phyloP scores from a whole-genome alignment of 2,329 filamentous ascomycete species.

The Ophiostoma sp. region DNA sequence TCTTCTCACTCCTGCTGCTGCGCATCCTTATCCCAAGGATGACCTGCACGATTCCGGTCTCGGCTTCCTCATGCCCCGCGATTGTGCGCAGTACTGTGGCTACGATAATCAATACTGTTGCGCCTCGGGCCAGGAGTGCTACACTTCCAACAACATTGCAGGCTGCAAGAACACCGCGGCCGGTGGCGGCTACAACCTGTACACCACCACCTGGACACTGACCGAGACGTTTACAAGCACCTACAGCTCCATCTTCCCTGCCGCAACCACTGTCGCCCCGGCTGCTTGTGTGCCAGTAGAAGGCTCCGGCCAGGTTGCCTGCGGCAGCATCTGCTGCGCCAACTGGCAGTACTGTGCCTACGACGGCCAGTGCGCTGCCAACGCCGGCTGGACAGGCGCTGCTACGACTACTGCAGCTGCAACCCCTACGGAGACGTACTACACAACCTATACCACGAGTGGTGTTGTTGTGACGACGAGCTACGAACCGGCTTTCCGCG shows the following conservation, averaged over 20 bases:
- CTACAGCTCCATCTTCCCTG: conserved; percentile 45
- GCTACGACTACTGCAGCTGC: neutral
- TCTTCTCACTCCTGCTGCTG: conserved; percentile 32
- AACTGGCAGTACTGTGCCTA: conserved; percentile 61
- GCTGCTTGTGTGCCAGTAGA: conserved; percentile 45
- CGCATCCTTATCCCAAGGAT: conserved; percentile 48
- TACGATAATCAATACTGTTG: conserved; percentile 53
- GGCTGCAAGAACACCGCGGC: conserved; percentile 41
- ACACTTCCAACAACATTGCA: conserved; percentile 46
- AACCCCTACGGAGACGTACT: neutral
- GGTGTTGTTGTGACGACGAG: conserved; percentile 49
- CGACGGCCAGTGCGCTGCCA: conserved; percentile 52
- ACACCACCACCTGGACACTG: conserved; percentile 57
- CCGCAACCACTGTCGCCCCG: conserved; percentile 36
- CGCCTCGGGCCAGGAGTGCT: conserved; percentile 44
- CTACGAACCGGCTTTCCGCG: conserved; percentile 45
- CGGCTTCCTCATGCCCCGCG: conserved; percentile 46
- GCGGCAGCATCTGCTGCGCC: conserved; percentile 65
- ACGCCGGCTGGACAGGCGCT: conserved; percentile 34
- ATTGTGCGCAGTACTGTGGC: conserved; percentile 51
- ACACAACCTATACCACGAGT: conserved; percentile 33
- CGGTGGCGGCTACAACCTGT: conserved; percentile 33
- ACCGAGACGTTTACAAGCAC: conserved; percentile 57
- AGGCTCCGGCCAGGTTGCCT: conserved; percentile 53
- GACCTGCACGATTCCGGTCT: conserved; percentile 44